phyloP scores from a whole-genome alignment of 352 stramenopile species.

The Blastocystis sp. region DNA sequence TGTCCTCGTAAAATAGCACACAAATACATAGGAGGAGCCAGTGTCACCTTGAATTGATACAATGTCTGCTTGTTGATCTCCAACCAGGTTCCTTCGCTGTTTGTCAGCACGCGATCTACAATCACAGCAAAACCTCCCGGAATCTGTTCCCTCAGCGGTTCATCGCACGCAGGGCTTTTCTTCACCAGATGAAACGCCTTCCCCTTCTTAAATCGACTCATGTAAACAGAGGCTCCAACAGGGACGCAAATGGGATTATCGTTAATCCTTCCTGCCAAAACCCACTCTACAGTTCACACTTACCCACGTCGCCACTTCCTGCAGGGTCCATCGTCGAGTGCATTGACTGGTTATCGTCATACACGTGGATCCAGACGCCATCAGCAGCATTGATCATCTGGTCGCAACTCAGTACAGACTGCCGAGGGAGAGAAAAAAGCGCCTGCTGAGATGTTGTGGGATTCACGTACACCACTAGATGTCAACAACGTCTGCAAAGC shows the following conservation, averaged over 20 bases:
- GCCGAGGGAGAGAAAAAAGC: slow-evolving; percentile 28
- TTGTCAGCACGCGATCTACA: slow-evolving; percentile 4
- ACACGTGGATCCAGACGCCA: slow-evolving; percentile 54
- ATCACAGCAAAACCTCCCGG: slow-evolving; percentile 53
- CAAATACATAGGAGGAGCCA: slow-evolving; percentile 25
- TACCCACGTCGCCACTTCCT: background rate
- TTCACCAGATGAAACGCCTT: slow-evolving; percentile 59
- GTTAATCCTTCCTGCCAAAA: slow-evolving; percentile 21
- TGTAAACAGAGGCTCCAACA: slow-evolving; percentile 9
- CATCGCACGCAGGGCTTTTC: slow-evolving; percentile 13
- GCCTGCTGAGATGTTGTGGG: slow-evolving; percentile 32
- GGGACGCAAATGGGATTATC: slow-evolving; percentile 54
- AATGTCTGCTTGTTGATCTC: slow-evolving; percentile 36
- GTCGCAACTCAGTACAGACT: background rate
- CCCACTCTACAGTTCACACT: background rate
- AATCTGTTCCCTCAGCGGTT: slow-evolving; percentile 15
- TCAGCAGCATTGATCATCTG: slow-evolving; percentile 33
- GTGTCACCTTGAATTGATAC: slow-evolving; percentile 12
- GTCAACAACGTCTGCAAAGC: background rate
- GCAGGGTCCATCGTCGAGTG: background rate
- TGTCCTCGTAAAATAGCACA: slow-evolving; percentile 25
- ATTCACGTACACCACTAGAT: slow-evolving; percentile 42
- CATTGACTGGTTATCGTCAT: background rate
- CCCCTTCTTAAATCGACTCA: slow-evolving; percentile 47
- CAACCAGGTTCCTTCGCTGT: slow-evolving; percentile 38